These are phyloP conservation scores for Cyclostephanos tholiformis DNA, from an alignment of 108 stramenopile genomes.

Conservation along the genomic window DNA sequence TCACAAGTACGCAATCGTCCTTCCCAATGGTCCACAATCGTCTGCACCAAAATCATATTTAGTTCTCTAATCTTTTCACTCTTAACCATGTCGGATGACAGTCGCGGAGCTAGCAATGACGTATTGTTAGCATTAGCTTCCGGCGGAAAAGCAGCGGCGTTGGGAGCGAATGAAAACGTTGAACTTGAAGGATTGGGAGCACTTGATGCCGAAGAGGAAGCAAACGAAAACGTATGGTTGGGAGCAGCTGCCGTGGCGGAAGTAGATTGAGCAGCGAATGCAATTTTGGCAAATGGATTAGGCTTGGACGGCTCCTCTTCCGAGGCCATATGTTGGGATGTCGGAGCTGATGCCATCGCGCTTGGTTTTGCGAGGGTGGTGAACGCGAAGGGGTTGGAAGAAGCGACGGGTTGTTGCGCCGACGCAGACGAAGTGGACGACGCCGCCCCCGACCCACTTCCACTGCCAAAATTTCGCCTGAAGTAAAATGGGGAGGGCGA, in stretches of 20 bases:
- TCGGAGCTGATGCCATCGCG: not conserved
- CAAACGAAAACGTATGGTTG: slow-evolving; percentile 18
- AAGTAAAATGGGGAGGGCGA: not conserved
- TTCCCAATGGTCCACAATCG: slow-evolving; percentile 18
- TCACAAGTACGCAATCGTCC: not conserved
- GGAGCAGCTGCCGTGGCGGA: slow-evolving; percentile 1
- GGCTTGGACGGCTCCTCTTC: slow-evolving; percentile 14
- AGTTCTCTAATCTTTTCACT: slow-evolving; percentile 1
- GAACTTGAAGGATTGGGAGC: slow-evolving; percentile 4
- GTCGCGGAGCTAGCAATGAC: not conserved
- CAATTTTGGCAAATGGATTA: slow-evolving; percentile 40
- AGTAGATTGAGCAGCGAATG: slow-evolving; percentile 8
- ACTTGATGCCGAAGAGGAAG: slow-evolving; percentile 11
- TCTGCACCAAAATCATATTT: slow-evolving; percentile 4
- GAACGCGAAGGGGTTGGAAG: slow-evolving; percentile 20
- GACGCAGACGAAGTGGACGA: slow-evolving; percentile 18
- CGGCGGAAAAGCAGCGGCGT: not conserved
- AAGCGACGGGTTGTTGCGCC: not conserved
- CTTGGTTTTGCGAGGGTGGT: slow-evolving; percentile 9
- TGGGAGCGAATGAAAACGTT: slow-evolving; percentile 12
- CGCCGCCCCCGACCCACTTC: not conserved
- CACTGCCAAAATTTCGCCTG: slow-evolving; percentile 14
- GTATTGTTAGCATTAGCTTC: not conserved
- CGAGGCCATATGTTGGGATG: not conserved
- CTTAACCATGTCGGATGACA: not conserved